Conservation (phyloP, 495 filamentous ascomycete species). For the Hypoxylon cercidicola region DNA sequence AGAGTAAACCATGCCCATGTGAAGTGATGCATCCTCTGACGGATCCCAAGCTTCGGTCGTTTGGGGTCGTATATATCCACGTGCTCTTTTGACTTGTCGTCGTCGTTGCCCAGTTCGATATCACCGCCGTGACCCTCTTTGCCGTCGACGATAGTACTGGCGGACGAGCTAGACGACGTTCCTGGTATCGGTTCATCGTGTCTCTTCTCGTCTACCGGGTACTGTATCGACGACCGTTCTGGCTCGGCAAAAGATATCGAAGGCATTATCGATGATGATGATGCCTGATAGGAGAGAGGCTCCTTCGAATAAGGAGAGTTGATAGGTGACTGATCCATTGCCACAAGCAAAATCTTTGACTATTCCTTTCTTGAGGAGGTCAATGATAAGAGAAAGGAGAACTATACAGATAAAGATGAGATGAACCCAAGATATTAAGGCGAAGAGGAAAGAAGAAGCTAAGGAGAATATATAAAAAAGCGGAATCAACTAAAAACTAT, state of each 20-base stretch:
- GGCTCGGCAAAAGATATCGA: constrained; percentile 14
- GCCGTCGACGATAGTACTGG: constrained; percentile 27
- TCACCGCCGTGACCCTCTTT: constrained; percentile 27
- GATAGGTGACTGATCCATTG: constrained; percentile 28
- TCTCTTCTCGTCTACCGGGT: constrained; percentile 30
- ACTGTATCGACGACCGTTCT: constrained; percentile 12
- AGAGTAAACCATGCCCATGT: constrained; percentile 78
- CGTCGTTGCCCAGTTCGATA: constrained; percentile 26
- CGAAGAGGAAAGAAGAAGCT: constrained; percentile 15
- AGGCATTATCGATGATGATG: constrained; percentile 15
- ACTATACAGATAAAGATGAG: constrained; percentile 22
- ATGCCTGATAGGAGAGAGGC: constrained; percentile 9
- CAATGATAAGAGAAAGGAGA: constrained; percentile 12
- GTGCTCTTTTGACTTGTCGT: constrained; percentile 16
- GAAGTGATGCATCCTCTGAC: constrained; percentile 68
- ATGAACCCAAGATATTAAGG: constrained; percentile 16
- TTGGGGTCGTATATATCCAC: constrained; percentile 38
- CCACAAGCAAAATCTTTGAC: constrained; percentile 3
- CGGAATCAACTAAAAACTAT: constrained; percentile 26
- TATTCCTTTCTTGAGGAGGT: constrained; percentile 4
- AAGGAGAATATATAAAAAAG: constrained; percentile 35
- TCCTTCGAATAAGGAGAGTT: constrained; percentile 18
- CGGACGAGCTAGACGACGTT: constrained; percentile 23
- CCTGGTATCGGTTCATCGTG: constrained; percentile 6
- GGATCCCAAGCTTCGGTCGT: constrained; percentile 43